Evolutionary conservation across 2,329 filamentous ascomycete species (phyloP), one percentile per base, ranked within the genome.

Genomic region (Nectriaceae sp.): DNA sequence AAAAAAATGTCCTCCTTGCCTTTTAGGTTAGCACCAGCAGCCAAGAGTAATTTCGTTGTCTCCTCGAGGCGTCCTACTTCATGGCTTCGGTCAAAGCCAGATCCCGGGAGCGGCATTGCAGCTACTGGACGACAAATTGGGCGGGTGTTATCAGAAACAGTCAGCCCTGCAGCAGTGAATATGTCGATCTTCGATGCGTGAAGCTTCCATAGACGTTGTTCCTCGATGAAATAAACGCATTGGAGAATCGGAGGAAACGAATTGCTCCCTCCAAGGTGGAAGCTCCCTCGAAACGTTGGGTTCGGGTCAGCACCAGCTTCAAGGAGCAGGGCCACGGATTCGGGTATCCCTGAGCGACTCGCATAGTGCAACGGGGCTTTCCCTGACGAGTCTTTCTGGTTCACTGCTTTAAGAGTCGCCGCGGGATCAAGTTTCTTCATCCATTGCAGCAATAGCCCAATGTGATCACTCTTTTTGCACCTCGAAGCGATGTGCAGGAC

Each of bases 361-460:
- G 56, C 54, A 18, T 60, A 60, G 38, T 59, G 52, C 11, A 59
- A 37, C 15, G 56, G 56, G 0, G 56, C 56, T 15, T 52, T 44
- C 13, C 57, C 49, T 3, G 20, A 21, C 3, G 38, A 18, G 21
- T 57, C 43, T 35, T 44, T 59, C 5, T 55, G 44, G 26, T 57
- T 50, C 19, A 50, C 29, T 3, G 41, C 44, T 18, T 19, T 35
- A 4, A 20, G 41, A 11, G 29, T 50, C 4, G 33, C 40, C 11
- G 33, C 3, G 1, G 47, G 38, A 21, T 37, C 19, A 4, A 47
- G 16, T 0, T 50, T 26, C 4, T 39, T 46, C 56, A 59, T 57
- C 6, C 33, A 16, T 21, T 50, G 21, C 15, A 59, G 45, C 4
- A 59, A 20, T n/a, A 44, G n/a, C 0, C 52, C 54, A 2, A 59